Conservation (phyloP, 2,329 filamentous ascomycete genomes). For the Aspergillus vadensis region DNA sequence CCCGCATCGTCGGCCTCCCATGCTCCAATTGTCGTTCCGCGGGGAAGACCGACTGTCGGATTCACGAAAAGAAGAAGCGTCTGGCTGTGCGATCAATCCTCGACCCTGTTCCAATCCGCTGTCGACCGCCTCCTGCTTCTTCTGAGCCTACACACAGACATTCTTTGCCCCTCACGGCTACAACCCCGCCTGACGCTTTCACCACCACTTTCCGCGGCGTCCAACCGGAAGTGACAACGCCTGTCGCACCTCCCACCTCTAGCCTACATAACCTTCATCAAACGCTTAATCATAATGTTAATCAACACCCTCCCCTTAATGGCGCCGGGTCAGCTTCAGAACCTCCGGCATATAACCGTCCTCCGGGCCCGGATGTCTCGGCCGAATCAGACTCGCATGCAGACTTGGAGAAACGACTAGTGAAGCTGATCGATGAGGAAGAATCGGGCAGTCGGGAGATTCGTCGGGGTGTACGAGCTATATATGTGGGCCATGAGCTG, state of each 20-base stretch:
- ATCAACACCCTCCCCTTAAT: slow-evolving; percentile 18
- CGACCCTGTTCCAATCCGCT: slow-evolving; percentile 51
- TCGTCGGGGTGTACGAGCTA: slow-evolving; percentile 51
- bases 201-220: slow-evolving; percentile 29
- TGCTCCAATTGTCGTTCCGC: slow-evolving; percentile 53
- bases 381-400: slow-evolving; percentile 44
- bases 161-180: slow-evolving; percentile 21
- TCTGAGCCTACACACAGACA: slow-evolving; percentile 27
- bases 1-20: slow-evolving; percentile 49
- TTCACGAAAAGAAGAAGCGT: slow-evolving; percentile 56
- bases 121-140: slow-evolving; percentile 37
- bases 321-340: slow-evolving; percentile 20
- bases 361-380: slow-evolving; percentile 29
- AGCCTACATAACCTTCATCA: slow-evolving; percentile 10
- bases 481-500: slow-evolving; percentile 58
- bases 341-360: slow-evolving; percentile 28
- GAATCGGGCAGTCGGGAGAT: slow-evolving; percentile 51
- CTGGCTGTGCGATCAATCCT: slow-evolving; percentile 44
- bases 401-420: slow-evolving; percentile 51
- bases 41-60: slow-evolving; percentile 46
- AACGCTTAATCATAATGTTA: slow-evolving; percentile 8
- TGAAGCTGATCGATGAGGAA: slow-evolving; percentile 55
- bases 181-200: slow-evolving; percentile 28
- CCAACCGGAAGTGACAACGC: slow-evolving; percentile 23
- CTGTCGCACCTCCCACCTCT: slow-evolving; percentile 18